Percentiles rank a stretch among this genome's conserved stretches.
Evolutionary conservation across 805 yeast species (phyloP).

Genomic region (Candida chilensis): DNA sequence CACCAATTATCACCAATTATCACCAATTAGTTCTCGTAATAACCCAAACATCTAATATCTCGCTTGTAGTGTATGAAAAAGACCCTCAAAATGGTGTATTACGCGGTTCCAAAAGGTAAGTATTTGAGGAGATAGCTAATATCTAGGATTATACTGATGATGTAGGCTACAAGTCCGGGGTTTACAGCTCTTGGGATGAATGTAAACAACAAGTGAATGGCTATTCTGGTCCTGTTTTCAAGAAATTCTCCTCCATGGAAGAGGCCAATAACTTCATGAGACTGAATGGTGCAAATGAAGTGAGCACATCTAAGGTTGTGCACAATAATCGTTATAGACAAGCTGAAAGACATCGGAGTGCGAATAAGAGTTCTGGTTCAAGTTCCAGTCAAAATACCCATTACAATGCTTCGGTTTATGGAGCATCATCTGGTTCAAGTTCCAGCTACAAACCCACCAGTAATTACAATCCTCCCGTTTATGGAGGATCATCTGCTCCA

Average conservation of each 20-base stretch:
- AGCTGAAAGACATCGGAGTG: conserved; percentile 22
- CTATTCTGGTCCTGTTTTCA: conserved; percentile 44
- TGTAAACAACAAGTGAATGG: conserved; percentile 47
- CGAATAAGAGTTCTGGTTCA: too few relatives aligned
- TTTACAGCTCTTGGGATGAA: conserved; percentile 51
- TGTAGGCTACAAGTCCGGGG: conserved; percentile 28
- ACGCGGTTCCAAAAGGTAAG: conserved; percentile 47
- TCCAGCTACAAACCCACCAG: too few relatives aligned
- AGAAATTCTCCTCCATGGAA: conserved; percentile 35
- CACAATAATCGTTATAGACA: conserved; percentile 33
- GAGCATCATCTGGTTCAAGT: too few relatives aligned
- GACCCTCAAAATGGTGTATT: too few relatives aligned
- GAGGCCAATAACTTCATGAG: conserved; percentile 41
- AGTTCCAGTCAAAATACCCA: too few relatives aligned
- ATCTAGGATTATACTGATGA: neutral
- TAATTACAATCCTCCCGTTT: neutral
- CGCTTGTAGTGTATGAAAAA: too few relatives aligned
- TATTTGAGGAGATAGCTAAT: neutral
- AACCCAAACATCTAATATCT: too few relatives aligned
- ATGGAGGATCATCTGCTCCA: neutral
- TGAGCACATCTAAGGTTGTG: conserved; percentile 2
- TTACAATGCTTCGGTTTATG: too few relatives aligned
- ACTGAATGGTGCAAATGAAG: neutral
- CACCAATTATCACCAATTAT: too few relatives aligned
- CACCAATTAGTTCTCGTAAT: too few relatives aligned